Percentiles rank a stretch among this genome's conserved stretches.
Conservation (phyloP, 2,329 filamentous ascomycete species). For the Colletotrichum sidae region DNA sequence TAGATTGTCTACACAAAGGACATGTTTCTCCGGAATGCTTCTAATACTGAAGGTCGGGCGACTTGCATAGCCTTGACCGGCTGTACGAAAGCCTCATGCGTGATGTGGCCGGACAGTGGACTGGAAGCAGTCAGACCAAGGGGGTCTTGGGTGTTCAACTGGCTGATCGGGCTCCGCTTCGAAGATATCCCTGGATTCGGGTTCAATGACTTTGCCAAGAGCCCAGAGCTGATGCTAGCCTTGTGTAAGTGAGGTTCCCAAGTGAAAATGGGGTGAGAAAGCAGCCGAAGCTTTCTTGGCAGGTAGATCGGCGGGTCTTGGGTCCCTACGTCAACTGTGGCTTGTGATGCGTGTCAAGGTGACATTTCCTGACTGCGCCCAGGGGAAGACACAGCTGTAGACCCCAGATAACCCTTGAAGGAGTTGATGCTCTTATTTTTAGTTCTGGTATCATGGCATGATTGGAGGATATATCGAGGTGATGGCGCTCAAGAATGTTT, state of each 20-base stretch:
- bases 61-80: too few species aligned
- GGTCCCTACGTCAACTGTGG: slow-evolving; percentile 33
- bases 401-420: slow-evolving; percentile 3
- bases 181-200: slow-evolving; percentile 18
- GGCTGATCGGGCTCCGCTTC: too few species aligned
- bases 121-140: slow-evolving; percentile 4
- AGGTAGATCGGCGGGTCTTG: slow-evolving; percentile 27
- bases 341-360: slow-evolving; percentile 22
- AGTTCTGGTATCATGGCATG: slow-evolving; percentile 15
- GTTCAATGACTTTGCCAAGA: slow-evolving; percentile 17
- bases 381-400: background rate
- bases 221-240: background rate
- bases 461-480: slow-evolving; percentile 23
- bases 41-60: too few species aligned
- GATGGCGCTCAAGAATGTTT: slow-evolving; percentile 2
- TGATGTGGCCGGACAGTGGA: background rate
- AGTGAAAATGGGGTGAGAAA: slow-evolving; percentile 10
- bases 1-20: too few species aligned
- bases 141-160: too few species aligned
- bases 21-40: too few species aligned
- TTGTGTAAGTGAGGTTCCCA: slow-evolving; percentile 5
- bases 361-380: slow-evolving; percentile 23
- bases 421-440: slow-evolving; percentile 23
- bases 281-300: slow-evolving; percentile 36
- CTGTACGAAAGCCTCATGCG: slow-evolving; percentile 18